Conservation (phyloP, 768 basidiomycete genomes). For the Gymnopilus junonius region DNA sequence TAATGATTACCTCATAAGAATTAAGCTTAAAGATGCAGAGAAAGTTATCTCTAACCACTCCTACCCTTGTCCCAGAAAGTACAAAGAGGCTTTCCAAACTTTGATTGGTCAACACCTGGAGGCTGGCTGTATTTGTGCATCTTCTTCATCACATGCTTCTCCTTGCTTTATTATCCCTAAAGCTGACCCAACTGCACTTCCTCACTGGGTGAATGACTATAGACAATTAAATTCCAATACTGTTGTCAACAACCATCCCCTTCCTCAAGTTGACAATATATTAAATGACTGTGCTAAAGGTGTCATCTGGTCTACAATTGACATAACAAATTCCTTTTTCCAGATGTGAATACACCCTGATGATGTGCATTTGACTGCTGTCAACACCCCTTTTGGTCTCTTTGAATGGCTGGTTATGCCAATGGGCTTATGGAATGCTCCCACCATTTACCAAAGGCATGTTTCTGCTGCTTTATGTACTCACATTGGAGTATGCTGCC, state of each 20-base stretch:
- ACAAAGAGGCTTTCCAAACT: constrained; percentile 32
- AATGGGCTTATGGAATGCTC: constrained; percentile 33
- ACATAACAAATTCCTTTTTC: constrained; percentile 30
- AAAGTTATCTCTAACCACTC: constrained; percentile 21
- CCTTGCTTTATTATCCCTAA: constrained; percentile 43
- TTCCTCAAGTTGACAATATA: constrained; percentile 15
- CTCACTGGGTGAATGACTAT: constrained; percentile 34
- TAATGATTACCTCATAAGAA: constrained; percentile 17
- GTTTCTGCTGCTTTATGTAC: constrained; percentile 27
- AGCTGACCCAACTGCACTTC: constrained; percentile 26
- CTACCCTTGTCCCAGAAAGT: constrained; percentile 39
- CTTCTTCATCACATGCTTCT: constrained; percentile 29
- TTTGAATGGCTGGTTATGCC: constrained; percentile 46
- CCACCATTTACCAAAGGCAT: constrained; percentile 29
- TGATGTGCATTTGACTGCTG: constrained; percentile 33
- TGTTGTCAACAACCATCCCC: constrained; percentile 18
- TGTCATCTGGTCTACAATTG: constrained; percentile 37
- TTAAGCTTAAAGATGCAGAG: constrained; percentile 30
- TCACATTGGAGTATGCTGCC: constrained; percentile 22
- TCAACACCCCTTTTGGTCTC: constrained; percentile 37
- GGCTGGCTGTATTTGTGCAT: constrained; percentile 33
- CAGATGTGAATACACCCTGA: constrained; percentile 24
- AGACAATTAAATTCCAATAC: constrained; percentile 18
- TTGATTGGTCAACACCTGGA: constrained; percentile 37
- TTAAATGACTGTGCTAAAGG: constrained; percentile 38